Conservation (phyloP, 495 filamentous ascomycete species). For the Podospora bellae-mahoneyi region DNA sequence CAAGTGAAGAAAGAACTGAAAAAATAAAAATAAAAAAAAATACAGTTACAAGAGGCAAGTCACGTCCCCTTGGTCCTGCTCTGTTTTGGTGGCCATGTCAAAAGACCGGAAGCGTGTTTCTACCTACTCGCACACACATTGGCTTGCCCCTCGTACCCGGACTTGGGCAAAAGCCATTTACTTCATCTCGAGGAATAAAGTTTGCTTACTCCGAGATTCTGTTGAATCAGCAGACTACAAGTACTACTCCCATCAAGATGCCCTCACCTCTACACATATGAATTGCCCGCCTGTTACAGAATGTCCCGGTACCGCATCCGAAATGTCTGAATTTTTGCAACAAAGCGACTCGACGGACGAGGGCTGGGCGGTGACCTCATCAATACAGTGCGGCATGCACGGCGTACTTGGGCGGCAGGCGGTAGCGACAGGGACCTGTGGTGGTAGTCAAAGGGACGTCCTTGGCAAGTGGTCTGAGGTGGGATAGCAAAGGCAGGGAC, state of each 20-base stretch:
- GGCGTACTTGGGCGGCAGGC: slow-evolving; percentile 3
- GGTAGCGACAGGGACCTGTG: slow-evolving; percentile 10
- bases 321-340: background rate
- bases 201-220: background rate
- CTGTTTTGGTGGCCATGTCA: slow-evolving; percentile 2
- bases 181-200: background rate
- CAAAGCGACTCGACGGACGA: background rate
- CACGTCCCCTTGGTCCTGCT: background rate
- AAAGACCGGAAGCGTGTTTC: slow-evolving; percentile 5
- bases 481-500: slow-evolving; percentile 7
- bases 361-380: slow-evolving; percentile 22
- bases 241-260: too few species aligned
- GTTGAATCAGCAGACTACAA: background rate
- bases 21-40: slow-evolving; percentile 2
- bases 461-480: slow-evolving; percentile 17
- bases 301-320: background rate
- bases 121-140: background rate
- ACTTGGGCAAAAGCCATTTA: background rate
- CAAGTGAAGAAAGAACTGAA: background rate
- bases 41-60: slow-evolving; percentile 1
- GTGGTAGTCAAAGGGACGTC: slow-evolving; percentile 1
- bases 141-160: background rate
- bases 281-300: background rate
- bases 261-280: too few species aligned
- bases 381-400: slow-evolving; percentile 16